Conservation (phyloP, 2,329 filamentous ascomycete species). For the Venturia nashicola region DNA sequence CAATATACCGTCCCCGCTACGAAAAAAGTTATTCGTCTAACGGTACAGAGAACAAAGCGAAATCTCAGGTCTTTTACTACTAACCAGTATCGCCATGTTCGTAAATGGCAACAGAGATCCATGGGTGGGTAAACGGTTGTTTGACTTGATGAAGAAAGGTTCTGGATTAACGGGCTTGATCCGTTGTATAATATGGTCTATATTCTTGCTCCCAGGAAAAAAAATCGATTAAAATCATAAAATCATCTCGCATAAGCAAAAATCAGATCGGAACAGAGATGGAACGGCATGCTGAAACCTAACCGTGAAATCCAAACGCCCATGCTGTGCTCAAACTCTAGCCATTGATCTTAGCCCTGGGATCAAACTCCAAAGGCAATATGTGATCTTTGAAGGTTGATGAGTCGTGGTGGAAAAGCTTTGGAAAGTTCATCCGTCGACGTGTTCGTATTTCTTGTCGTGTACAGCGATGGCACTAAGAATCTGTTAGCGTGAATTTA, state of each 20-base stretch:
- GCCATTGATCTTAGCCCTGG: too few species aligned
- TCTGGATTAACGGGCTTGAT: not conserved
- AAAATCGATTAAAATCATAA: not conserved
- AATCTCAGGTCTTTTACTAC: too few species aligned
- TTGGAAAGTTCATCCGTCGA: not conserved
- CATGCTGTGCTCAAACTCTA: not conserved
- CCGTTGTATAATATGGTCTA: not conserved
- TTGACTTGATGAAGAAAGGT: not conserved
- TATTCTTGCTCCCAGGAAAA: not conserved
- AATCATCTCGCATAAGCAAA: not conserved
- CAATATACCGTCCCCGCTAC: too few species aligned
- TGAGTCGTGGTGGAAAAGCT: too few species aligned
- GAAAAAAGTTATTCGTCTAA: too few species aligned
- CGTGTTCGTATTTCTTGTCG: slow-evolving; percentile 15
- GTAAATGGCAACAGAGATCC: not conserved
- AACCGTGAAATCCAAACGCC: not conserved
- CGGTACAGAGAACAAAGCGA: too few species aligned
- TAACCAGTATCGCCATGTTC: too few species aligned
- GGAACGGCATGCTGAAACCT: not conserved
- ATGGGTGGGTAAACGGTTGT: too few species aligned
- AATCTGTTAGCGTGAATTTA: slow-evolving; percentile 13
- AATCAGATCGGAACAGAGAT: not conserved
- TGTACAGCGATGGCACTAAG: slow-evolving; percentile 16
- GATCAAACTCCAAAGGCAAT: too few species aligned
- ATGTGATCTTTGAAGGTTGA: too few species aligned